A percentile compares a stretch with the other conserved stretches of the same genome.
phyloP scores from a whole-genome alignment of 148 eudicot species.

The Suaeda aralocaspica region DNA sequence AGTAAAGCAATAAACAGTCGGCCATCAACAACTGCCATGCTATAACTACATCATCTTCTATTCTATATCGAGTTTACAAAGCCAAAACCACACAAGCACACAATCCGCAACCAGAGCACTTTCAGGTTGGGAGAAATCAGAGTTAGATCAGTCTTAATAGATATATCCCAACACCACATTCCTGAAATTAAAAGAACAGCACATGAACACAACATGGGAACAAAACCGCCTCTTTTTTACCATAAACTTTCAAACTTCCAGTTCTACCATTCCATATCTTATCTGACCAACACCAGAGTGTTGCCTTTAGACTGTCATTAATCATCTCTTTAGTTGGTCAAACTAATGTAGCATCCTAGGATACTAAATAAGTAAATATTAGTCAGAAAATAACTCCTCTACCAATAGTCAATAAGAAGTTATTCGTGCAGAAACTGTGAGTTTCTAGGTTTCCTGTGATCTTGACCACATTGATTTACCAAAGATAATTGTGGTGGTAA shows the following conservation, averaged over 20 bases:
- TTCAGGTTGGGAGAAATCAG: too few relatives aligned
- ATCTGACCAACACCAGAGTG: neutral
- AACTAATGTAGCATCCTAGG: neutral
- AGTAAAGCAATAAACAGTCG: neutral
- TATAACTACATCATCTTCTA: slow-evolving; percentile 1
- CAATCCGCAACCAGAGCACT: neutral
- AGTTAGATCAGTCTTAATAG: too few relatives aligned
- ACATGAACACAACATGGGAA: too few relatives aligned
- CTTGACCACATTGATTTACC: neutral
- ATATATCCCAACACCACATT: too few relatives aligned
- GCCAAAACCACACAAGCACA: neutral
- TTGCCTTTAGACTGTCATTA: neutral
- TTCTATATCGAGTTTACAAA: neutral
- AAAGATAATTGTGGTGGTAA: neutral
- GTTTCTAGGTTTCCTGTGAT: neutral
- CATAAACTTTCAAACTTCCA: too few relatives aligned
- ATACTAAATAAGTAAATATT: neutral
- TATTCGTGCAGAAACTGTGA: neutral
- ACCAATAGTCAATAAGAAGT: too few relatives aligned
- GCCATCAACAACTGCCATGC: neutral
- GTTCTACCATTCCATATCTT: too few relatives aligned
- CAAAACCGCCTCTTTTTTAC: too few relatives aligned
- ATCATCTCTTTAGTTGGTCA: neutral
- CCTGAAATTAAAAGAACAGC: too few relatives aligned
- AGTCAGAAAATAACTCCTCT: neutral